phyloP scores from a whole-genome alignment of 768 basidiomycete species.

The Lentinula edodes region DNA sequence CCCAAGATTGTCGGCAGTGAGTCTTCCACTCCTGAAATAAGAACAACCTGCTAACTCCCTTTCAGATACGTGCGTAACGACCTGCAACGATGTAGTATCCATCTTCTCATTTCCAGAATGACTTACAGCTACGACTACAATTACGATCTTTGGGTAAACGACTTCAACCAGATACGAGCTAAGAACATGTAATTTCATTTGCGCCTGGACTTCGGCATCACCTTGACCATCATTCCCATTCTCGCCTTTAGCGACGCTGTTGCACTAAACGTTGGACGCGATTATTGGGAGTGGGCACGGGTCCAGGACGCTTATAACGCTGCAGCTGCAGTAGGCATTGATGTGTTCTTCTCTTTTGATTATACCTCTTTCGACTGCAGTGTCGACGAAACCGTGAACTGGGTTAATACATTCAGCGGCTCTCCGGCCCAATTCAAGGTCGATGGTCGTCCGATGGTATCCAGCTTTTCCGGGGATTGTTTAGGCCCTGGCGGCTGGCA shows the following conservation, averaged over 20 bases:
- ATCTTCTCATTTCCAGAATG: background rate
- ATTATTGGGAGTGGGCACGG: constrained; percentile 44
- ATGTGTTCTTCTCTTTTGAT: constrained; percentile 56
- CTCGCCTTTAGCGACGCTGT: constrained; percentile 42
- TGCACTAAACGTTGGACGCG: constrained; percentile 56
- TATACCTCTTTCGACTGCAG: constrained; percentile 46
- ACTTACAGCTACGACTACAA: constrained; percentile 31
- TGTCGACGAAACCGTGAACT: constrained; percentile 16
- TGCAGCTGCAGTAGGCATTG: constrained; percentile 31
- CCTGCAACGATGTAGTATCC: background rate
- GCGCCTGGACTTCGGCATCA: background rate
- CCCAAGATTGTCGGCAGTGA: constrained; percentile 42
- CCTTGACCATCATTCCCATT: background rate
- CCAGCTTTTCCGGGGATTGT: background rate
- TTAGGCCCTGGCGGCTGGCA: constrained; percentile 5
- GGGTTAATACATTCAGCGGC: background rate
- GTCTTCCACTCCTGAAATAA: constrained; percentile 11
- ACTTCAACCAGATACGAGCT: constrained; percentile 34
- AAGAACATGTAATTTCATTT: constrained; percentile 31
- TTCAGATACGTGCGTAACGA: constrained; percentile 34
- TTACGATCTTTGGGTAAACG: constrained; percentile 32
- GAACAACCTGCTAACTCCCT: background rate
- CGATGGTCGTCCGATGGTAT: constrained; percentile 1
- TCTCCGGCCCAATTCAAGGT: background rate
- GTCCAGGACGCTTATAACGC: constrained; percentile 47